phyloP scores from a whole-genome alignment of 2,329 filamentous ascomycete genomes.

The Aureobasidium leucospermi region DNA sequence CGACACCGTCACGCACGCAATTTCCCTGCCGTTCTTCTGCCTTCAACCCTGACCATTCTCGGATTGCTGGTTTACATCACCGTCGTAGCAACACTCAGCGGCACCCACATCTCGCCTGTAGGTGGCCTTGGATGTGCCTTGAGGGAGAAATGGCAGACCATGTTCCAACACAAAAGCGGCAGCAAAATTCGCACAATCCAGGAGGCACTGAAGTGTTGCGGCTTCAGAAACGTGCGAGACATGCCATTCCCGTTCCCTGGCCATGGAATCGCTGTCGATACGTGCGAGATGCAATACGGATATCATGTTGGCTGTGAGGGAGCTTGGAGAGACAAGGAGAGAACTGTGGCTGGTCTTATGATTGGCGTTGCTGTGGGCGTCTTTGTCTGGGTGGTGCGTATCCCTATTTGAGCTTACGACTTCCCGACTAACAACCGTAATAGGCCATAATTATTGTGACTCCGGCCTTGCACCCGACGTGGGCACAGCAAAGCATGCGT shows the following conservation, averaged over 20 bases:
- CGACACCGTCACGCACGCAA: slow-evolving; percentile 25
- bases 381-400: slow-evolving; percentile 49
- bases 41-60: slow-evolving; percentile 29
- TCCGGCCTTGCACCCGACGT: slow-evolving; percentile 22
- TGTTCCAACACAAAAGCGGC: slow-evolving; percentile 48
- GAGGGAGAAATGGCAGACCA: slow-evolving; percentile 47
- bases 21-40: slow-evolving; percentile 25
- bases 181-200: slow-evolving; percentile 53
- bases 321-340: slow-evolving; percentile 51
- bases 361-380: slow-evolving; percentile 48
- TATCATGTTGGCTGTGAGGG: slow-evolving; percentile 43
- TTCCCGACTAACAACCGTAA: neutral
- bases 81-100: slow-evolving; percentile 39
- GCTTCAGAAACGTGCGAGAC: slow-evolving; percentile 51
- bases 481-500: slow-evolving; percentile 17
- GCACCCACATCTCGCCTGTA: slow-evolving; percentile 34
- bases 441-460: slow-evolving; percentile 23
- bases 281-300: slow-evolving; percentile 43
- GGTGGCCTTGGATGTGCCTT: slow-evolving; percentile 46
- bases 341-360: slow-evolving; percentile 47
- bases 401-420: neutral
- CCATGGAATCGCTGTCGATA: slow-evolving; percentile 23
- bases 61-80: slow-evolving; percentile 33
- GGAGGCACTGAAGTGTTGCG: slow-evolving; percentile 60
- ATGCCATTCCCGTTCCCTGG: slow-evolving; percentile 56